Base-by-base conservation (phyloP, 306 rosid genomes). In the Pyrus bretschneideri region DNA sequence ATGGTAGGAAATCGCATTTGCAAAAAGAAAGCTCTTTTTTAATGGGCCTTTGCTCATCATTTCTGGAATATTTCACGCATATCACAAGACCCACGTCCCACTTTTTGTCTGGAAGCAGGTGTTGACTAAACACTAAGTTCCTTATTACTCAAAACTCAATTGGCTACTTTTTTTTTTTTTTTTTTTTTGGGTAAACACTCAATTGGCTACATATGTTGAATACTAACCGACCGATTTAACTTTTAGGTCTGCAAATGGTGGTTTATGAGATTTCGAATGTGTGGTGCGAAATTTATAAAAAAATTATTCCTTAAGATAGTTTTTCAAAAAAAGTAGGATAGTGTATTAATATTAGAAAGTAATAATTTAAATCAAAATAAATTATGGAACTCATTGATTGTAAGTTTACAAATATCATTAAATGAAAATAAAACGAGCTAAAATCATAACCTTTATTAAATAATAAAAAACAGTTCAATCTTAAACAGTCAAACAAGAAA, bases 41-140 rank as follows among this genome's bases (percentile, higher is more conserved):
- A 66, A 75, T 86, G 96, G 81, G 72, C 87, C 83, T 83, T 76
- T 69, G 66, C 64, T 80, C 86, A 89, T 93, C 68, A 85, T 81
- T 79, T 76, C 38, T 64, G 87, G 94, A 86, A 85, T 88, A 92
- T 87, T 82, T 87, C 60, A 77, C 79, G 87, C 74, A 62, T 63
- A 73, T 21, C 69, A 49, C 60, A 66, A 81, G 88, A 72, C 97
- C 96, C 88, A 85, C 85, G 71, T 66, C 57, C 72, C 68, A 44
- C 87, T 81, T 81, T 89, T 81, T 87, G 94, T 87, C 89, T 82
- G 80, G 83, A 85, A 87, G 87, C 93, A 90, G 96, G 88, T 89
- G 96, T 93, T 89, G 96, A 90, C 96, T 86, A 87, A 77, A 67
- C 76, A 72, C 84, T 66, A 15, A 3, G 35, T 66, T 71, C 78